These are phyloP conservation scores for Magnaporthales sp. DNA, from an alignment of 2,329 filamentous ascomycete genomes.

Conservation along the genomic window DNA sequence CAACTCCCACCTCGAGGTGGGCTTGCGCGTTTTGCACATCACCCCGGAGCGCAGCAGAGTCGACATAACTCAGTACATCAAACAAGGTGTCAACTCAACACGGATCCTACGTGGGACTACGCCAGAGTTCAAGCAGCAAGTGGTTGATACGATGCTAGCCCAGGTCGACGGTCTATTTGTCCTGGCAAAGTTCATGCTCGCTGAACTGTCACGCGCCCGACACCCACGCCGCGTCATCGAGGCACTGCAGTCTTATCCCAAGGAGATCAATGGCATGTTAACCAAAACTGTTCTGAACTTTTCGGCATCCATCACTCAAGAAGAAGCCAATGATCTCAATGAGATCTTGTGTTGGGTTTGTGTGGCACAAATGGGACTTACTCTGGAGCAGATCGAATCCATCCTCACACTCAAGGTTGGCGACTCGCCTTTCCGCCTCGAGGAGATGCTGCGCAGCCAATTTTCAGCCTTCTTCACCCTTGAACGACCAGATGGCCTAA, in stretches of 20 bases:
- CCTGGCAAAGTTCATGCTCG: conserved; percentile 6
- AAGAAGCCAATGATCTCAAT: conserved; percentile 4
- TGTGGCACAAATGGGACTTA: conserved; percentile 5
- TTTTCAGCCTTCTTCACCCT: conserved; percentile 3
- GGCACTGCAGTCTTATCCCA: not conserved
- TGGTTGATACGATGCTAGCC: not conserved
- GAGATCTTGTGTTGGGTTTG: conserved; percentile 5
- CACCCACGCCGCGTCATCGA: conserved; percentile 1
- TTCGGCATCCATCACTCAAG: not conserved
- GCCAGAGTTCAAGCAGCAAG: not conserved
- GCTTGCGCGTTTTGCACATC: conserved; percentile 1
- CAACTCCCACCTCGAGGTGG: not conserved
- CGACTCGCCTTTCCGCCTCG: conserved; percentile 1
- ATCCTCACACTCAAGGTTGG: conserved; percentile 1
- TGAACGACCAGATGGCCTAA: conserved; percentile 3
- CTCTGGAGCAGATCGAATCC: conserved; percentile 4
- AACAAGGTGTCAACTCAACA: conserved; percentile 2
- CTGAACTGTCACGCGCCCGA: not conserved
- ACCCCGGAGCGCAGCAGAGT: conserved; percentile 2
- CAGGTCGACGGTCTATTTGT: conserved; percentile 6
- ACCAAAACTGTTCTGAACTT: conserved; percentile 4
- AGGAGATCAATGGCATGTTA: conserved; percentile 6
- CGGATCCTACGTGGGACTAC: not conserved
- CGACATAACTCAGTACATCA: conserved; percentile 1
- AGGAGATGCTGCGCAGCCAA: conserved; percentile 4